Conservation (phyloP, 441 rosid genomes). For the Cnidoscolus chayamansa region DNA sequence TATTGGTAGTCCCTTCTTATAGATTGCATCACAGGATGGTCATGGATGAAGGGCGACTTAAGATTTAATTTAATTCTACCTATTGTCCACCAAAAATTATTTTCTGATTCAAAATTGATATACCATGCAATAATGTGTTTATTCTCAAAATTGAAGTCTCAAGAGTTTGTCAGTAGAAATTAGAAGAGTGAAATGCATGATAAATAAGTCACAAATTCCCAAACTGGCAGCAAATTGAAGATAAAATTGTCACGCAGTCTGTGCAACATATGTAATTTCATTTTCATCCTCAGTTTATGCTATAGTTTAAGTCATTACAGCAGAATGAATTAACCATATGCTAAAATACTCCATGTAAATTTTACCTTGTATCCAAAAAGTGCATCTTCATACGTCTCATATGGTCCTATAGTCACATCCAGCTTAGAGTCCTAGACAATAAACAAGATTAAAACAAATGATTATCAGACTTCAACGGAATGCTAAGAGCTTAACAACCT, state of each 20-base stretch:
- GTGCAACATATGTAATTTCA: not conserved
- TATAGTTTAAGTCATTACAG: not conserved
- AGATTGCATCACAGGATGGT: too few relatives aligned
- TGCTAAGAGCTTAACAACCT: constrained; percentile 1
- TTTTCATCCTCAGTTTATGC: not conserved
- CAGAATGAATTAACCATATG: constrained; percentile 13
- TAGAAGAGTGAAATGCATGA: not conserved
- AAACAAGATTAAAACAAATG: not conserved
- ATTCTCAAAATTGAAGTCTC: not conserved
- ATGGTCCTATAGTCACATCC: constrained; percentile 94
- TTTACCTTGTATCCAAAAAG: constrained; percentile 88
- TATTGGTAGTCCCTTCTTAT: too few relatives aligned
- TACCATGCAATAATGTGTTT: not conserved
- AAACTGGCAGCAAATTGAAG: not conserved
- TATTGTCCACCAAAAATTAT: not conserved
- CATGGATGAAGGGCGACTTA: too few relatives aligned
- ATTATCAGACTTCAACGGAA: constrained; percentile 9
- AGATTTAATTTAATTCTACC: not conserved
- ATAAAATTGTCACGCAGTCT: not conserved
- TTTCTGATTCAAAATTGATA: too few relatives aligned
- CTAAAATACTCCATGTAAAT: not conserved
- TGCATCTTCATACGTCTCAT: constrained; percentile 87
- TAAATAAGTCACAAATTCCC: not conserved
- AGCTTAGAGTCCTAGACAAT: constrained; percentile 71
- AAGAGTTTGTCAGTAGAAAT: not conserved